These are phyloP conservation scores for Rutstroemia sydowiana DNA, from an alignment of 2,329 filamentous ascomycete genomes.

Conservation along the genomic window DNA sequence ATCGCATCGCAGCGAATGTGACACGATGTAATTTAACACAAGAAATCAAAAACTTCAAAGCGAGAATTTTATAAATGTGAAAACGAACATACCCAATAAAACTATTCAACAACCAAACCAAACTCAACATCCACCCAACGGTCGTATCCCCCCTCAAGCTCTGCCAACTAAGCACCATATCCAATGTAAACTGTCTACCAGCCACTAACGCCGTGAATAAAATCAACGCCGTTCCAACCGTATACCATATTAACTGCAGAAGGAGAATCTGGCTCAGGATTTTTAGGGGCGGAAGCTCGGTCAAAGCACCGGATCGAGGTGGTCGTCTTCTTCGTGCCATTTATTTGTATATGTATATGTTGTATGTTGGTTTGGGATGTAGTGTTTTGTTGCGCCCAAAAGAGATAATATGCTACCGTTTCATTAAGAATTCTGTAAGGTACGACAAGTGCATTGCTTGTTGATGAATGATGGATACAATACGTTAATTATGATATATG, in stretches of 20 bases:
- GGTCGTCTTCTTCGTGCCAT: slow-evolving; percentile 47
- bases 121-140: slow-evolving; percentile 59
- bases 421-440: too few relatives aligned
- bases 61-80: slow-evolving; percentile 2
- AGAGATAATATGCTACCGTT: slow-evolving; percentile 4
- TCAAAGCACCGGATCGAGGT: slow-evolving; percentile 57
- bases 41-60: too few relatives aligned
- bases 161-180: slow-evolving; percentile 56
- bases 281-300: slow-evolving; percentile 58
- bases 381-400: too few relatives aligned
- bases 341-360: not conserved
- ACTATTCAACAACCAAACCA: slow-evolving; percentile 61
- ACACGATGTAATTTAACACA: too few relatives aligned
- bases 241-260: slow-evolving; percentile 59
- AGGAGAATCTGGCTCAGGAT: slow-evolving; percentile 60
- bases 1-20: too few relatives aligned
- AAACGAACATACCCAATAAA: slow-evolving; percentile 53
- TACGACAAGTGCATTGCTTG: too few relatives aligned
- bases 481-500: too few relatives aligned
- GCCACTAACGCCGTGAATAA: slow-evolving; percentile 61
- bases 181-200: slow-evolving; percentile 49
- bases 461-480: too few relatives aligned
- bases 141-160: slow-evolving; percentile 60
- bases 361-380: slow-evolving; percentile 1
- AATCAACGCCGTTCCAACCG: slow-evolving; percentile 52